phyloP scores from a whole-genome alignment of 192 early-diverging fungal species.

The Linnemannia exigua region DNA sequence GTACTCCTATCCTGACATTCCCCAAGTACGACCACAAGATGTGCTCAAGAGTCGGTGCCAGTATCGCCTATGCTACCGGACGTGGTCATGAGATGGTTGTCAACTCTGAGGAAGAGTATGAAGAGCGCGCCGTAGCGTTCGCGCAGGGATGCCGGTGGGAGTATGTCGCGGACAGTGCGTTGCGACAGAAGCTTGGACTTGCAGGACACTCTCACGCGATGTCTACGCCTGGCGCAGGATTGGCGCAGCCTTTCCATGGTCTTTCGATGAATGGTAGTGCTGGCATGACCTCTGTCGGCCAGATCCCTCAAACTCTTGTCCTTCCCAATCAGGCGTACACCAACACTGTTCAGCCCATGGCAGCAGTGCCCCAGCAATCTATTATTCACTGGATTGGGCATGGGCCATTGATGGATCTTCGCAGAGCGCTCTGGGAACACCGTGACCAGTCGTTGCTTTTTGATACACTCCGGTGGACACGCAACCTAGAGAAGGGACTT shows the following conservation, averaged over 20 bases:
- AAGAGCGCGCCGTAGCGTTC: conserved; percentile 74
- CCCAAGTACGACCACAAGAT: conserved; percentile 91
- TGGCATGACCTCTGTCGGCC: neutral
- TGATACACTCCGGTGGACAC: conserved; percentile 90
- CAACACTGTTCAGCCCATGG: conserved; percentile 8
- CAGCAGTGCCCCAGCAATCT: conserved; percentile 16
- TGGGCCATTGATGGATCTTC: conserved; percentile 73
- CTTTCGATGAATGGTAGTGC: neutral
- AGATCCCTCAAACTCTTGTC: neutral
- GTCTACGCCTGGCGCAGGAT: conserved; percentile 1
- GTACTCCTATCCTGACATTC: conserved; percentile 93
- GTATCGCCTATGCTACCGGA: conserved; percentile 87
- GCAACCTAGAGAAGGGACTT: conserved; percentile 83
- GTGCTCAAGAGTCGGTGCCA: conserved; percentile 91
- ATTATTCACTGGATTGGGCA: conserved; percentile 59
- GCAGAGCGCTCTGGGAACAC: conserved; percentile 78
- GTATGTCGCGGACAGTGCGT: conserved; percentile 51
- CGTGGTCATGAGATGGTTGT: conserved; percentile 79
- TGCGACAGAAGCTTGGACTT: conserved; percentile 31
- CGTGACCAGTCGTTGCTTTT: conserved; percentile 88
- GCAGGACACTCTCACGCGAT: neutral
- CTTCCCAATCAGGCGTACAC: neutral
- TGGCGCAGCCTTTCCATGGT: neutral
- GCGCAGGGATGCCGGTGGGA: conserved; percentile 65
- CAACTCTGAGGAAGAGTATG: conserved; percentile 71